phyloP scores from a whole-genome alignment of 2,329 filamentous ascomycete genomes.

The Apiospora hydei region DNA sequence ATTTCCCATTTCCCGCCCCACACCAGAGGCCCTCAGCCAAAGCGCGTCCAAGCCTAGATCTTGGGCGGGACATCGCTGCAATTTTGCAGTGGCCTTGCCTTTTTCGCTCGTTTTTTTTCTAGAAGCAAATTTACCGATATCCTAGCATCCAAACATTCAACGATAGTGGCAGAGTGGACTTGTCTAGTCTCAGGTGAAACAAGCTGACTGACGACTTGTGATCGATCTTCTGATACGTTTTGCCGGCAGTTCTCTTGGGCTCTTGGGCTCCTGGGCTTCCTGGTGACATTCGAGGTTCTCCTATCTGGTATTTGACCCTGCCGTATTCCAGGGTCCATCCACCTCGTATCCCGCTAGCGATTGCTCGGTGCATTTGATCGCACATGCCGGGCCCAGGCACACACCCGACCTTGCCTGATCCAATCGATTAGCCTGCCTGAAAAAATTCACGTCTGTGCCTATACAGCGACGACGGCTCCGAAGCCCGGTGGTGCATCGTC shows the following conservation, averaged over 20 bases:
- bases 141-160: not conserved
- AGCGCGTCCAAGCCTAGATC: constrained; percentile 2
- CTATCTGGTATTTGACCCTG: not conserved
- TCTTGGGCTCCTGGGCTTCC: not conserved
- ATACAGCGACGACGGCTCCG: not conserved
- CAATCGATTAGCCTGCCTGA: constrained; percentile 16
- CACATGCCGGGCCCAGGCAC: constrained; percentile 4
- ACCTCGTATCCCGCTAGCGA: constrained; percentile 4
- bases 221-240: not conserved
- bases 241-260: not conserved
- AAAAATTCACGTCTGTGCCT: constrained; percentile 15
- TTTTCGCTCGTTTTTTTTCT: not conserved
- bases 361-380: not conserved
- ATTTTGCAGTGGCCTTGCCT: not conserved
- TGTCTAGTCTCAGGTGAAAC: not conserved
- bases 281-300: not conserved
- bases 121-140: not conserved
- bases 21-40: not conserved
- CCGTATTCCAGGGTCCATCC: constrained; percentile 12
- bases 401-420: not conserved
- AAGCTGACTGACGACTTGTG: not conserved
- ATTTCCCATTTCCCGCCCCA: not conserved
- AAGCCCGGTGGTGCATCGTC: constrained; percentile 7
- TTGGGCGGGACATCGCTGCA: constrained; percentile 13
- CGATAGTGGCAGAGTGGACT: not conserved